These are phyloP conservation scores for Ustilaginoidea virens DNA, from an alignment of 2,329 filamentous ascomycete species.

Conservation along the genomic window DNA sequence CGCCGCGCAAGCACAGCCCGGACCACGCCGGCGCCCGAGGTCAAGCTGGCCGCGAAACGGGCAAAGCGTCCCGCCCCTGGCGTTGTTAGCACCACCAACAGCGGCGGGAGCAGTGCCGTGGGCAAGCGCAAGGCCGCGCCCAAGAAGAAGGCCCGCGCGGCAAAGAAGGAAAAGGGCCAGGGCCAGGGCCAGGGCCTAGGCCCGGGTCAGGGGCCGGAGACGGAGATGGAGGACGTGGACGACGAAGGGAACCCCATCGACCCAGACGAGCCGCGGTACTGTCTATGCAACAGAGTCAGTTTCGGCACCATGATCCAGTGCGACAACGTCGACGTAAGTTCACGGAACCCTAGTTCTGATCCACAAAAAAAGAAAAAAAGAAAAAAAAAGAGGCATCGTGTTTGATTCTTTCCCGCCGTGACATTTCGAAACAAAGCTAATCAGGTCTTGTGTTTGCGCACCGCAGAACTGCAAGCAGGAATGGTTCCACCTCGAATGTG, in stretches of 20 bases:
- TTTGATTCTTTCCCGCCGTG: no score
- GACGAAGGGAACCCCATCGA: constrained; percentile 58
- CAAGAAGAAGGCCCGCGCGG: constrained; percentile 42
- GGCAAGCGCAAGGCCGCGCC: constrained; percentile 57
- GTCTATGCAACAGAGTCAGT: constrained; percentile 63
- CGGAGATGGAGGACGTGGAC: constrained; percentile 43
- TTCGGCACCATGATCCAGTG: constrained; percentile 75
- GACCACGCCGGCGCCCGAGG: constrained; percentile 39
- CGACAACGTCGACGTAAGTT: constrained; percentile 59
- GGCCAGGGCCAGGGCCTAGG: no score
- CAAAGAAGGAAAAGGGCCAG: constrained; percentile 31
- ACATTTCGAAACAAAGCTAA: no score
- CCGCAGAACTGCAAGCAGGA: constrained; percentile 59
- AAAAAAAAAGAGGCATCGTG: no score
- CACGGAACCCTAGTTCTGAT: no score
- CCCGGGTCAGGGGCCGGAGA: constrained; percentile 23
- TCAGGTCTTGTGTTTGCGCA: no score
- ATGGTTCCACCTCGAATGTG: constrained; percentile 75
- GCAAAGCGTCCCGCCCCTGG: constrained; percentile 58
- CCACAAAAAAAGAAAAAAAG: no score
- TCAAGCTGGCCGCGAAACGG: constrained; percentile 32
- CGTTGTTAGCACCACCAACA: constrained; percentile 47
- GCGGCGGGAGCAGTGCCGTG: constrained; percentile 49
- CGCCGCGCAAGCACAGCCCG: constrained; percentile 41
- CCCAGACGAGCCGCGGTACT: constrained; percentile 62